A percentile compares a stretch with the other conserved stretches of the same genome.
These are phyloP conservation scores for Tulasnella sp. DNA, from an alignment of 768 basidiomycete genomes.

Conservation along the genomic window DNA sequence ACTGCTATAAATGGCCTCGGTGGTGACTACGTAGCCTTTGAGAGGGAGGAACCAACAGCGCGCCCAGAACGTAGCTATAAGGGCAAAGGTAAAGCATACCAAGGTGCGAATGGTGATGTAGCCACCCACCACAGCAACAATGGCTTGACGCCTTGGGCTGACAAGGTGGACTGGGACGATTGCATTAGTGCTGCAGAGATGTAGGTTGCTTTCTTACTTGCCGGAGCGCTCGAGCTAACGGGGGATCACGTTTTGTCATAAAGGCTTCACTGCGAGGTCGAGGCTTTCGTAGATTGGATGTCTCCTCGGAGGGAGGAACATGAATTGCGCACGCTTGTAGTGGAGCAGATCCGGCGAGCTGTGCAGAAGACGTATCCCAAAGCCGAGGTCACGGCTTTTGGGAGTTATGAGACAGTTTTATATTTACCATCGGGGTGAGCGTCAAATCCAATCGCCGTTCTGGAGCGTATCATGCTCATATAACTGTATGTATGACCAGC, in stretches of 20 bases:
- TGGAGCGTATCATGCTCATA: not conserved
- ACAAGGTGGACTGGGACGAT: slow-evolving; percentile 55
- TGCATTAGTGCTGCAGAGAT: slow-evolving; percentile 76
- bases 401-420: slow-evolving; percentile 84
- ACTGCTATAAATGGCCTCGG: too few species aligned
- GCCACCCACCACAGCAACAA: not conserved
- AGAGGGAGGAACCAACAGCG: too few species aligned
- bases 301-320: slow-evolving; percentile 79
- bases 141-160: slow-evolving; percentile 53
- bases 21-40: too few species aligned
- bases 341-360: slow-evolving; percentile 56
- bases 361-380: slow-evolving; percentile 62
- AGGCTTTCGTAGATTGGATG: slow-evolving; percentile 77
- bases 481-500: slow-evolving; percentile 32
- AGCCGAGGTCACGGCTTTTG: slow-evolving; percentile 76
- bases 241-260: not conserved
- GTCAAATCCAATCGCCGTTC: not conserved
- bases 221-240: not conserved
- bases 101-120: too few species aligned
- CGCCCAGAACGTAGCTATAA: too few species aligned
- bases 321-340: slow-evolving; percentile 65
- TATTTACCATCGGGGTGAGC: slow-evolving; percentile 87
- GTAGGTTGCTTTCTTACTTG: slow-evolving; percentile 37
- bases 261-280: slow-evolving; percentile 81
- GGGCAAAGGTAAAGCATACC: too few species aligned